Conservation (phyloP, 208 protist genomes). For the Acanthamoeba royreba region DNA sequence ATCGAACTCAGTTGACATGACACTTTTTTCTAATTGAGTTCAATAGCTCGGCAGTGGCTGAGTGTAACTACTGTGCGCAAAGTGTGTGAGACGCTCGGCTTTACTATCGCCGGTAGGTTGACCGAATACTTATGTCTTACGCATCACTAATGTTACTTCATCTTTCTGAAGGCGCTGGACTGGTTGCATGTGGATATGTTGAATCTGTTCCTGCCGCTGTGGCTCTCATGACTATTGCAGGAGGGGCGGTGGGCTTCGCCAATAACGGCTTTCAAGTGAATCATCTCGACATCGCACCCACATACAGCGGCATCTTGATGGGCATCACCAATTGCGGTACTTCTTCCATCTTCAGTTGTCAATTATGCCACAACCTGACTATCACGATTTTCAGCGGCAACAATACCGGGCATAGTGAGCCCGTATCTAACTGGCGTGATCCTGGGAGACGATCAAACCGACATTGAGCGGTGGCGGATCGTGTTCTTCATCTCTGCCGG, state of each 20-base stretch:
- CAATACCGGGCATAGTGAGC: constrained; percentile 30
- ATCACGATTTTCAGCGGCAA: no score
- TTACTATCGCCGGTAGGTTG: neutral
- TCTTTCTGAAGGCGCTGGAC: neutral
- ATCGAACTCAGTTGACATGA: no score
- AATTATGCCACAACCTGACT: no score
- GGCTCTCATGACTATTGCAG: constrained; percentile 32
- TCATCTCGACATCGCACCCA: constrained; percentile 44
- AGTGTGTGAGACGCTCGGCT: neutral
- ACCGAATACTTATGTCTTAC: no score
- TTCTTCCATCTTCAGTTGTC: neutral
- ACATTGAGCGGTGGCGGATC: constrained; percentile 7
- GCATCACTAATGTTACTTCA: neutral
- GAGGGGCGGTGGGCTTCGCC: neutral
- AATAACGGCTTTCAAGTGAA: constrained; percentile 30
- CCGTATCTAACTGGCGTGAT: constrained; percentile 20
- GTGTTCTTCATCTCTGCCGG: constrained; percentile 6
- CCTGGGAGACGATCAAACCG: neutral
- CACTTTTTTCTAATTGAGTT: no score
- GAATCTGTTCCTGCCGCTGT: constrained; percentile 1
- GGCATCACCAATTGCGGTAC: constrained; percentile 40
- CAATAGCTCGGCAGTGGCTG: neutral
- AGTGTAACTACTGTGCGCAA: neutral
- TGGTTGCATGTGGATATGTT: neutral
- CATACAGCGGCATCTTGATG: constrained; percentile 27